Evolutionary conservation across 108 stramenopile species (phyloP).

Genomic region (Conticribra weissflogii): DNA sequence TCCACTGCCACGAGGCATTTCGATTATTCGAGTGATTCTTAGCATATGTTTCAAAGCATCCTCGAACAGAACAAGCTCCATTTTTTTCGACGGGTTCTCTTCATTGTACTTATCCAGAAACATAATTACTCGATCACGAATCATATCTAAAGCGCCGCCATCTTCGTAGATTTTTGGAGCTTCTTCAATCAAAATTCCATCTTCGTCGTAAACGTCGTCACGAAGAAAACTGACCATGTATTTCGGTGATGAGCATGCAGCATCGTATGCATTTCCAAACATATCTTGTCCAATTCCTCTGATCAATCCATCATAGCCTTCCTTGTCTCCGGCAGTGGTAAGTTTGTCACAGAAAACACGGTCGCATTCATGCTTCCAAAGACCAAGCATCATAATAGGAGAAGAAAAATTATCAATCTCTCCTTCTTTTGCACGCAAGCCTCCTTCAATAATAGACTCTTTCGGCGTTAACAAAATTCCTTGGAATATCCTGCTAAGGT

Average conservation of each 20-base stretch:
- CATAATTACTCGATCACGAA: constrained; percentile 71
- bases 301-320: constrained; percentile 63
- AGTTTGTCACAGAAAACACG: constrained; percentile 92
- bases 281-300: constrained; percentile 56
- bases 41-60: constrained; percentile 90
- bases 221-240: constrained; percentile 92
- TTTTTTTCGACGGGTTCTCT: constrained; percentile 79
- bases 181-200: constrained; percentile 78
- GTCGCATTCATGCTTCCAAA: constrained; percentile 91
- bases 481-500: constrained; percentile 89
- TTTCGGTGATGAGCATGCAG: constrained; percentile 49
- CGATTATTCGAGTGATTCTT: constrained; percentile 83
- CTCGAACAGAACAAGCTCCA: constrained; percentile 93
- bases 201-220: constrained; percentile 87
- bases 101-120: constrained; percentile 86
- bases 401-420: constrained; percentile 51
- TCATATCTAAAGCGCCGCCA: constrained; percentile 73
- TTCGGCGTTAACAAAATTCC: constrained; percentile 87
- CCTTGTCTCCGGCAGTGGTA: constrained; percentile 85
- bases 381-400: constrained; percentile 59
- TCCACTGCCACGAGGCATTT: constrained; percentile 88
- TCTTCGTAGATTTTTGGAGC: constrained; percentile 92
- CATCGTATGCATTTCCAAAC: constrained; percentile 52
- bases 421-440: constrained; percentile 59
- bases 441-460: constrained; percentile 72